Evolutionary conservation across 306 rosid species (phyloP), one percentile per base, ranked within the genome.

Genomic region (Castanea crenata): DNA sequence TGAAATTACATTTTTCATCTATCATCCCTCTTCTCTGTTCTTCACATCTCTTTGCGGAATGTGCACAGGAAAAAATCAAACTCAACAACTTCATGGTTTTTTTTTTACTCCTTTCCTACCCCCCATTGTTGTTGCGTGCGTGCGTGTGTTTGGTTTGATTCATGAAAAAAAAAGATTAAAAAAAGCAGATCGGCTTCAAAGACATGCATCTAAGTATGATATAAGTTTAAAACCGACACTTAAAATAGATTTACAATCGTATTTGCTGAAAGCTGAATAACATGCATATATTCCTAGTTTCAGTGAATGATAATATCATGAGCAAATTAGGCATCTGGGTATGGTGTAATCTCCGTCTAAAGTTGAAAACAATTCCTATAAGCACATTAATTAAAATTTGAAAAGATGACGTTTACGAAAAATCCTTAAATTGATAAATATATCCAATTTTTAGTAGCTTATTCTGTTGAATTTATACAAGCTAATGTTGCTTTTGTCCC

Each of bases 141-240:
- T 38, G 27, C 1, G 27, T 23, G 44, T 2, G 46, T 7, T 38
- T 38, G 46, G 46, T 38, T 38, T 38, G 46, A 38, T 38, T 38
- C 46, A 38, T 0, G 1, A 38, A 38, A 38, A 38, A 38, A 7
- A 38, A 38, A 2, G 11, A 38, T 1, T 0, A 6, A 38, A 38
- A 38, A 6, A 35, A 35, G 97, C 94, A 4, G 99, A 93, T 87
- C 96, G 97, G 44, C 81, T 88, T 79, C 98, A 95, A 62, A 86
- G 98, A 71, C 98, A 95, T 90, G 86, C 92, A 31, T 84, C 97
- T 0, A 98, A 98, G 99, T 95, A 93, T 79, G 25, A 20, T 58
- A 7, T 23, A 12, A n/a, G 18, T 74, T 38, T 6, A 16, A 70
- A 46, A 51, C 76, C 25, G 51, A 55, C 63, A 71, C 5, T n/a